Evolutionary conservation across 2,329 filamentous ascomycete genomes (phyloP).

Genomic region (Fusarium sp.): DNA sequence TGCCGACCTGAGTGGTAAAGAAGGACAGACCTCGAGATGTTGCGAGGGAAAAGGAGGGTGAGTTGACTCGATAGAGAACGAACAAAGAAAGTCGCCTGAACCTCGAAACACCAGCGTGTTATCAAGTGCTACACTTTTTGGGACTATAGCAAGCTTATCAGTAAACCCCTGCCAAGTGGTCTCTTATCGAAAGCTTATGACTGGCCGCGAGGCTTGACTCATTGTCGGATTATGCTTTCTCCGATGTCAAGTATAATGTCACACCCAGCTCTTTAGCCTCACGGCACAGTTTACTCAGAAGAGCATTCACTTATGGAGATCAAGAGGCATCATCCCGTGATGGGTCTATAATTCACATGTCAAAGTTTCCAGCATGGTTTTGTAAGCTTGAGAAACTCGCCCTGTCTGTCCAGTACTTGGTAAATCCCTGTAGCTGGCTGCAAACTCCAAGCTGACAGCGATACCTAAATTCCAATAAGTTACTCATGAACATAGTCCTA

Average conservation of each 20-base stretch:
- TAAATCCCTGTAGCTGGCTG: no score
- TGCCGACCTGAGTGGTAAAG: slow-evolving; percentile 7
- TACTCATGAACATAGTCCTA: not conserved
- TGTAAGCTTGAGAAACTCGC: not conserved
- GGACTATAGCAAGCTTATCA: slow-evolving; percentile 30
- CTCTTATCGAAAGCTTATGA: slow-evolving; percentile 36
- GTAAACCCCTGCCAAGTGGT: slow-evolving; percentile 10
- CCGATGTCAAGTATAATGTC: not conserved
- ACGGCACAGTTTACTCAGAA: not conserved
- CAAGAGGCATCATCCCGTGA: not conserved
- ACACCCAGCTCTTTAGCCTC: not conserved
- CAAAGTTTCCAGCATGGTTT: not conserved
- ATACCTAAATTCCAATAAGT: not conserved
- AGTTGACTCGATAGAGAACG: slow-evolving; percentile 5
- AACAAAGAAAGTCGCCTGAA: slow-evolving; percentile 21
- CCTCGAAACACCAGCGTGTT: slow-evolving; percentile 50
- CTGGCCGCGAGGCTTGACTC: slow-evolving; percentile 34
- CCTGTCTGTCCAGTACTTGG: not conserved
- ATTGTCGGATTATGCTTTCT: slow-evolving; percentile 19
- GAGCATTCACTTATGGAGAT: not conserved
- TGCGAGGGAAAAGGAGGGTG: slow-evolving; percentile 6
- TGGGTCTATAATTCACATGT: not conserved
- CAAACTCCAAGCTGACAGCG: not conserved
- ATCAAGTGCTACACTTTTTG: slow-evolving; percentile 43
- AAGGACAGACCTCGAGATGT: slow-evolving; percentile 1